Conservation (phyloP, 2,329 filamentous ascomycete genomes). For the Magnaporthales sp. region DNA sequence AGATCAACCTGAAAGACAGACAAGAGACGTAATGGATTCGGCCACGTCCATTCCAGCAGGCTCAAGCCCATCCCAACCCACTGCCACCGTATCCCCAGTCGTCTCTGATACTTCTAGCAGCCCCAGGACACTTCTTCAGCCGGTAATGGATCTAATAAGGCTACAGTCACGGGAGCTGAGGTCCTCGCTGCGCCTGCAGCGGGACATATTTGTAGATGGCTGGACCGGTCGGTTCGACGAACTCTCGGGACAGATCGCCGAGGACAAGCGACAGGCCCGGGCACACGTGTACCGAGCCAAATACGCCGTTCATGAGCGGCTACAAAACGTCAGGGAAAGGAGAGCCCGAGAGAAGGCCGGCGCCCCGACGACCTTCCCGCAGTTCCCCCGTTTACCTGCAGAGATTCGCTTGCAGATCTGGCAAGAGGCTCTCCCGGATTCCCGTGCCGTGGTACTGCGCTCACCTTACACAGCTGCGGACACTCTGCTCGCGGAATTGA, state of each 20-base stretch:
- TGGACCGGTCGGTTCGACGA: conserved; percentile 3
- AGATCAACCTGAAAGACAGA: neutral
- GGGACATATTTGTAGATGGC: conserved; percentile 5
- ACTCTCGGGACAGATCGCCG: neutral
- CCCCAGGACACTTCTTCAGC: neutral
- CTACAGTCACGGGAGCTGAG: neutral
- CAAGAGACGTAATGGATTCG: neutral
- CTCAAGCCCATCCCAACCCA: neutral
- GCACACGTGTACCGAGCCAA: neutral
- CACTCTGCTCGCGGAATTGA: neutral
- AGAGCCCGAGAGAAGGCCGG: neutral
- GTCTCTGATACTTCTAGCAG: neutral
- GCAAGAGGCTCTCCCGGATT: conserved; percentile 7
- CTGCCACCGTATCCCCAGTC: neutral
- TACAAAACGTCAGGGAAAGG: neutral
- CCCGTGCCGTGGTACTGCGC: conserved; percentile 6
- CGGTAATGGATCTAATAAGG: neutral
- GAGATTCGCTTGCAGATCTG: conserved; percentile 16
- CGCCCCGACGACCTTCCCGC: conserved; percentile 7
- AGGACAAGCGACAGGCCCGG: conserved; percentile 6
- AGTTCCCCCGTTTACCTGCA: conserved; percentile 13
- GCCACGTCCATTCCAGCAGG: neutral
- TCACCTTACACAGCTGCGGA: neutral
- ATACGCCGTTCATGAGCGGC: neutral
- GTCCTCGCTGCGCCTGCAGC: conserved; percentile 3